Conservation (phyloP, 768 basidiomycete genomes). For the Naganishia onofrii region DNA sequence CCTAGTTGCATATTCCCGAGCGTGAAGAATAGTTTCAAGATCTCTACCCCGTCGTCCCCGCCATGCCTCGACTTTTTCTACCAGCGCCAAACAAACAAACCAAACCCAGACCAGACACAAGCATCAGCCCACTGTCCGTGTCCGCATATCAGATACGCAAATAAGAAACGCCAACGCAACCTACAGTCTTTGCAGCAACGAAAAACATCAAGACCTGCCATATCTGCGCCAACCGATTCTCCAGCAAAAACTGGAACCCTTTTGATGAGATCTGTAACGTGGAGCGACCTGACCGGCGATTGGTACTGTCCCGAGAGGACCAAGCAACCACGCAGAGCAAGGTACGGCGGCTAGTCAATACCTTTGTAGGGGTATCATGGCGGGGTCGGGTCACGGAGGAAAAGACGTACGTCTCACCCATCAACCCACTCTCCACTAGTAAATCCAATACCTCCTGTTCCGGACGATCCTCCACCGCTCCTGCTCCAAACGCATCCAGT, state of each 20-base stretch:
- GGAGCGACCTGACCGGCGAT: conserved; percentile 20
- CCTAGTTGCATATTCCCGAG: conserved; percentile 94
- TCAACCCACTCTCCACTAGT: conserved; percentile 77
- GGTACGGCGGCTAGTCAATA: too few species aligned
- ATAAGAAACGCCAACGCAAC: too few species aligned
- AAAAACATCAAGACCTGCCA: conserved; percentile 94
- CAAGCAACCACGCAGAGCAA: too few species aligned
- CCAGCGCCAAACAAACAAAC: background rate
- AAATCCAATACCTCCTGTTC: conserved; percentile 80
- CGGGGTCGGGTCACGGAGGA: conserved; percentile 4
- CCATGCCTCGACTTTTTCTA: conserved; percentile 61
- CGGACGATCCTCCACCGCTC: conserved; percentile 70
- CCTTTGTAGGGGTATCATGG: too few species aligned
- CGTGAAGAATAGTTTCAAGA: conserved; percentile 93
- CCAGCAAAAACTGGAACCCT: conserved; percentile 94
- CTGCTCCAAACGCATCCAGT: conserved; percentile 59
- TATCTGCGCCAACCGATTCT: conserved; percentile 87
- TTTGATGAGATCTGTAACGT: conserved; percentile 71
- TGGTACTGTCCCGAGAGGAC: background rate
- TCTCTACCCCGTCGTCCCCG: conserved; percentile 87
- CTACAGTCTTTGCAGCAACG: conserved; percentile 76
- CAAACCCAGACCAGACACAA: background rate
- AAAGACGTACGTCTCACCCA: conserved; percentile 67
- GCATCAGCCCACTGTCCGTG: background rate
- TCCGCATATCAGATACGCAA: too few species aligned